Conservation (phyloP, 2,329 filamentous ascomycete genomes). For the Xylariaceae sp. region DNA sequence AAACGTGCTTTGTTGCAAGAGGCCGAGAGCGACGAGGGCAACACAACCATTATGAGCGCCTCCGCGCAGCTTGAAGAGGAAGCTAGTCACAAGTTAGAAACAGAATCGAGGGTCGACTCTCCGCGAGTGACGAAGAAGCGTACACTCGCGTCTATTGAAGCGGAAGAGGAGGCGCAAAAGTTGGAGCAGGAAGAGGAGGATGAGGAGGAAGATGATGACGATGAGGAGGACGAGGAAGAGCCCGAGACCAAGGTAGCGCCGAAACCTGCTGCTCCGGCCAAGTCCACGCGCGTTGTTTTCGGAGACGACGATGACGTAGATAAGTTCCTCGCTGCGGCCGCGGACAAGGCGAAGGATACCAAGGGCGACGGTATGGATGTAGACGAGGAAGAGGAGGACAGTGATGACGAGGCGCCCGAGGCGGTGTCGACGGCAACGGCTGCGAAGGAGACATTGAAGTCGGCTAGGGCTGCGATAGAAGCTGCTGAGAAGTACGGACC, state of each 20-base stretch:
- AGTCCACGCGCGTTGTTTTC: slow-evolving; percentile 31
- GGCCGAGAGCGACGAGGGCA: slow-evolving; percentile 8
- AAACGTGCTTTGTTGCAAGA: slow-evolving; percentile 22
- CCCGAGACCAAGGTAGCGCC: slow-evolving; percentile 16
- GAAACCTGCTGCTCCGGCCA: slow-evolving; percentile 18
- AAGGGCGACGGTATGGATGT: slow-evolving; percentile 30
- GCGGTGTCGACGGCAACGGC: slow-evolving; percentile 50
- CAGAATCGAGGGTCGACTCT: slow-evolving; percentile 10
- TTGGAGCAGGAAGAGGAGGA: slow-evolving; percentile 16
- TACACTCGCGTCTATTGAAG: slow-evolving; percentile 24
- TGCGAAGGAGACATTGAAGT: slow-evolving; percentile 43
- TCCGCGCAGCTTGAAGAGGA: slow-evolving; percentile 32
- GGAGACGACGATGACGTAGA: slow-evolving; percentile 33
- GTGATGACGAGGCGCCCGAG: slow-evolving; percentile 52
- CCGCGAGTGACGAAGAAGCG: no score
- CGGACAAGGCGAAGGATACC: slow-evolving; percentile 13
- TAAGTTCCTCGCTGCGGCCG: slow-evolving; percentile 29
- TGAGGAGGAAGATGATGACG: not conserved
- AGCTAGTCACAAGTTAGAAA: slow-evolving; percentile 27
- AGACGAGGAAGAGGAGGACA: slow-evolving; percentile 37
- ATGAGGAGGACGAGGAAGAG: not conserved
- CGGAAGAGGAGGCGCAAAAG: not conserved
- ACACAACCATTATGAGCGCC: slow-evolving; percentile 20
- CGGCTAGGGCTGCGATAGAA: slow-evolving; percentile 43
- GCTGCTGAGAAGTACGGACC: slow-evolving; percentile 47